Base-by-base conservation (phyloP, 768 basidiomycete genomes). In the Russula compacta region DNA sequence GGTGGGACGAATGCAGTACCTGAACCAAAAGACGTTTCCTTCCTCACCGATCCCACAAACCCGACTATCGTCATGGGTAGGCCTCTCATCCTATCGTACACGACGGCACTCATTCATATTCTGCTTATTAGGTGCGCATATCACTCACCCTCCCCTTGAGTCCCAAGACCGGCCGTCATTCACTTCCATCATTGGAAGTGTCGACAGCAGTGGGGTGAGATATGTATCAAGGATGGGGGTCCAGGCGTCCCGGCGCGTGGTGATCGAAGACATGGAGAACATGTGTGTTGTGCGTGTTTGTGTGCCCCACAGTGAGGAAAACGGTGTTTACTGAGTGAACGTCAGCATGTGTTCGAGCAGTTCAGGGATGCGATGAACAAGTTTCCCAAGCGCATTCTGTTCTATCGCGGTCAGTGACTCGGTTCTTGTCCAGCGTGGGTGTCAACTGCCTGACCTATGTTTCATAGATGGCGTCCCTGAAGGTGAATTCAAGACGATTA, bases 1-100 rank as follows among this genome's bases (percentile, higher is more conserved):
- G 89, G 89, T 10, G 89, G 90, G 2, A 87, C 89, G 67, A 92
- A 92, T 68, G 81, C 81, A 3, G 76, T 92, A 24, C 88, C 87
- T 0, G 84, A 29, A 29, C 24, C 24, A 29, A 29, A 29, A 29
- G 24, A 85, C 0, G 84, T 86, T 2, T 75, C 79, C 0, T 78
- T 80, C 10, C 74, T 91, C n/a, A 81, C 83, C 0, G 90, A 92
- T 67, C 82, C 83, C 1, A 77, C 79, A n/a, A 81, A 83, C 65
- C 89, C 89, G 0, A 87, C 87, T 0, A 81, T 92, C 12, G 80
- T 92, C 43, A 84, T 92, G 79, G 90, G 89, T 79, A 74, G 65
- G 71, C 12, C 11, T 38, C 17, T 33, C n/a, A 11, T 15, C 14
- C 11, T 43, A 51, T 46, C 6, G 2, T 4, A 6, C 19, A 15